Conservation (phyloP, 306 rosid species). For the Vigna unguiculata region DNA sequence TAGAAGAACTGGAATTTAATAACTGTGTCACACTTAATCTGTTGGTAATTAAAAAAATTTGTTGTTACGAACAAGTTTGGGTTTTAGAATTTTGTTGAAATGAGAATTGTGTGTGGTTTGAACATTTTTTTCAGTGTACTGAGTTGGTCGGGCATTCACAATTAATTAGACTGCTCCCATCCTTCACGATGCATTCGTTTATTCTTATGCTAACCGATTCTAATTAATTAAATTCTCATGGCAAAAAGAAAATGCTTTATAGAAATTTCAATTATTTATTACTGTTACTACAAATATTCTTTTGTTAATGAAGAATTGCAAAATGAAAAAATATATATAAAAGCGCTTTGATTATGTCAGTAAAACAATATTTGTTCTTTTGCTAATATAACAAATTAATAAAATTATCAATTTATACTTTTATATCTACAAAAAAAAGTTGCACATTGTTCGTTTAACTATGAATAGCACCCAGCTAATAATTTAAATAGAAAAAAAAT, state of each 20-base stretch:
- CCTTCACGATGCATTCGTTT: constrained; percentile 34
- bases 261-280: neutral
- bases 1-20: neutral
- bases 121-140: constrained; percentile 20
- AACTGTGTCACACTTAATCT: neutral
- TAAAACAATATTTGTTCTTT: too few relatives aligned
- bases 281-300: neutral
- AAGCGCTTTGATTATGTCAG: too few relatives aligned
- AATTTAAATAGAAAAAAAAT: too few relatives aligned
- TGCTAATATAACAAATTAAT: too few relatives aligned
- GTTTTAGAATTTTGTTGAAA: constrained; percentile 31
- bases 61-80: neutral
- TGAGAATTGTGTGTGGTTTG: neutral
- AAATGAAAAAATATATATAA: too few relatives aligned
- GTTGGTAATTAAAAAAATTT: too few relatives aligned
- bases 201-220: neutral
- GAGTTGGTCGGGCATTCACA: constrained; percentile 34
- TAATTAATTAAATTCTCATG: neutral
- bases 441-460: too few relatives aligned
- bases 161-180: constrained; percentile 43
- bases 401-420: too few relatives aligned
- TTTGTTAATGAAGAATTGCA: neutral
- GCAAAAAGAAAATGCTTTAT: neutral
- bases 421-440: too few relatives aligned
- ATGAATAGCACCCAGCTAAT: too few relatives aligned